phyloP scores from a whole-genome alignment of 306 rosid species.

The Trifolium fragiferum region DNA sequence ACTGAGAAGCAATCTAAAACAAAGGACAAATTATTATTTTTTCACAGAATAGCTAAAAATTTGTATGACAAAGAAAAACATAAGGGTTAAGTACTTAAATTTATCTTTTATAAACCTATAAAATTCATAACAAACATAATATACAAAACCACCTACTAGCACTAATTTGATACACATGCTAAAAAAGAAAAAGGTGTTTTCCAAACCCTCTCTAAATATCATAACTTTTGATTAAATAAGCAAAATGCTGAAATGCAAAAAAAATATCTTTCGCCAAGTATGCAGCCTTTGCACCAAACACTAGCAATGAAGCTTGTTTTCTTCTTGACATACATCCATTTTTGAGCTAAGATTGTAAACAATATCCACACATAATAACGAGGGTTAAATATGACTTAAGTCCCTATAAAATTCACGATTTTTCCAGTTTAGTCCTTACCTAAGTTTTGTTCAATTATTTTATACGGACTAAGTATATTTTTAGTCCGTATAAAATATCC shows the following conservation, averaged over 20 bases:
- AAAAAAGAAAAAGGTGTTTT: conserved; percentile 1
- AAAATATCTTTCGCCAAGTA: conserved; percentile 49
- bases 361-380: conserved; percentile 36
- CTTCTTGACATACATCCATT: conserved; percentile 16
- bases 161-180: conserved; percentile 22
- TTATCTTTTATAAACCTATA: conserved; percentile 34
- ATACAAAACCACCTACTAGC: conserved; percentile 18
- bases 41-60: neutral
- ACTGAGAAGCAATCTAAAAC: neutral
- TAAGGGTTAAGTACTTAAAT: neutral
- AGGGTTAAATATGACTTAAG: neutral
- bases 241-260: conserved; percentile 29
- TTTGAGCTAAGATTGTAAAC: conserved; percentile 35
- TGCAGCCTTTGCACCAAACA: conserved; percentile 53
- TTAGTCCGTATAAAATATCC: too few species aligned
- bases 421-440: neutral
- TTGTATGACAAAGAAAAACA: neutral
- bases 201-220: conserved; percentile 41
- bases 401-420: neutral
- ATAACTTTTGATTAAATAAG: conserved; percentile 33
- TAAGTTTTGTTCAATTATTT: neutral
- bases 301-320: conserved; percentile 23
- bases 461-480: too few species aligned
- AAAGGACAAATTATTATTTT: neutral
- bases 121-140: conserved; percentile 34